These are phyloP conservation scores for Fusarium sp. DNA, from an alignment of 2,329 filamentous ascomycete species.

Conservation along the genomic window DNA sequence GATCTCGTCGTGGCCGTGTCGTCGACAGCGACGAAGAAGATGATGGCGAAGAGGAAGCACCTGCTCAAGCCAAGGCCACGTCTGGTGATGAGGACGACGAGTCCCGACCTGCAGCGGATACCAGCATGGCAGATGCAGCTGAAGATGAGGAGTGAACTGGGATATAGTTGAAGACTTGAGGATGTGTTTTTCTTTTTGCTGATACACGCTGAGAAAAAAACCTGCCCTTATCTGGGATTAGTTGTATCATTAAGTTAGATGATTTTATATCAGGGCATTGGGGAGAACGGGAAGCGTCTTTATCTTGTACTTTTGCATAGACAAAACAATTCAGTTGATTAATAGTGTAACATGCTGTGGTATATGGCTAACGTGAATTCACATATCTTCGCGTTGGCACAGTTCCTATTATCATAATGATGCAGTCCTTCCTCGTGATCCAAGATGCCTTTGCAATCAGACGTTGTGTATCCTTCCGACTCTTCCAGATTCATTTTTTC, in stretches of 20 bases:
- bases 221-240: conserved; percentile 12
- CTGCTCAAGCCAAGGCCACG: conserved; percentile 27
- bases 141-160: conserved; percentile 47
- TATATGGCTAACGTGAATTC: conserved; percentile 19
- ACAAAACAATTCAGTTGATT: background rate
- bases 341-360: conserved; percentile 3
- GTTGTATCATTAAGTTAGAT: conserved; percentile 40
- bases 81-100: conserved; percentile 45
- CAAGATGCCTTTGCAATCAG: background rate
- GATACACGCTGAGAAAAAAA: conserved; percentile 16
- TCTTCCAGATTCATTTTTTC: conserved; percentile 20
- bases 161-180: conserved; percentile 14
- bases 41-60: conserved; percentile 42
- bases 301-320: conserved; percentile 10
- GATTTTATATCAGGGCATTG: conserved; percentile 20
- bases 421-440: background rate
- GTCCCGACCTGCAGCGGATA: conserved; percentile 48
- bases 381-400: conserved; percentile 13
- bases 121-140: conserved; percentile 55
- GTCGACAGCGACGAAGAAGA: conserved; percentile 67
- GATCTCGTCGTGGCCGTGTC: conserved; percentile 62
- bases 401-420: conserved; percentile 1
- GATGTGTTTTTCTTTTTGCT: conserved; percentile 29
- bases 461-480: conserved; percentile 9
- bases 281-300: conserved; percentile 40